These are phyloP conservation scores for Silene latifolia DNA, from an alignment of 148 eudicot genomes.

Conservation along the genomic window DNA sequence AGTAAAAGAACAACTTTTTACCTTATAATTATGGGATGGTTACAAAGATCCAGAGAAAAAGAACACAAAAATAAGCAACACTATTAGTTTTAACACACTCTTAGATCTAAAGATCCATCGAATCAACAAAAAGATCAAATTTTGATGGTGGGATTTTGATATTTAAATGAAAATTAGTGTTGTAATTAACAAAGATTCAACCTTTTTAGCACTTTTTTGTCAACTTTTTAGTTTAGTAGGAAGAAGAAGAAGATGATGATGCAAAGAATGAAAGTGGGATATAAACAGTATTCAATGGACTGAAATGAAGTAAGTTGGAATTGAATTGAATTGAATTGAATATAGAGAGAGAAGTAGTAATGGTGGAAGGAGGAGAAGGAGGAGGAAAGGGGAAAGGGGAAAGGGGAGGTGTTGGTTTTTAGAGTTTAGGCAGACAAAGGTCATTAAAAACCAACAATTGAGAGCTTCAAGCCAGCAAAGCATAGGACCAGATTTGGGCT, in stretches of 20 bases:
- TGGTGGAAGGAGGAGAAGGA: neutral
- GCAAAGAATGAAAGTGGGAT: constrained; percentile 25
- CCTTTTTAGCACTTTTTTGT: neutral
- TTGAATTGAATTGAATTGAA: constrained; percentile 11
- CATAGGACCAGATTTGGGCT: constrained; percentile 62
- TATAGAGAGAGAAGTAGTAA: neutral
- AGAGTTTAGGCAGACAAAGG: constrained; percentile 44
- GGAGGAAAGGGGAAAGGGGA: neutral
- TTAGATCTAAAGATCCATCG: constrained; percentile 58
- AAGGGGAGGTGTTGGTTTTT: neutral
- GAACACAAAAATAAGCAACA: constrained; percentile 18
- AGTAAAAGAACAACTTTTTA: neutral
- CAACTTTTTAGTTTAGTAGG: constrained; percentile 14
- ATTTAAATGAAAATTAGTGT: neutral
- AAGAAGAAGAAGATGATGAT: constrained; percentile 22
- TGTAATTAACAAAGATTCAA: constrained; percentile 12
- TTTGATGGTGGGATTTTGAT: neutral
- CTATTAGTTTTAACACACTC: constrained; percentile 11
- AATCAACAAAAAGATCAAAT: constrained; percentile 22
- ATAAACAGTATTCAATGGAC: constrained; percentile 10
- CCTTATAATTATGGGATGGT: constrained; percentile 25
- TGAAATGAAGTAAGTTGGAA: constrained; percentile 5
- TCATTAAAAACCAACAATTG: constrained; percentile 53
- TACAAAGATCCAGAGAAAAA: constrained; percentile 22
- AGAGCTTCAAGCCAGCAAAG: constrained; percentile 78